These are phyloP conservation scores for Bipolaris victoriae DNA, from an alignment of 2,329 filamentous ascomycete genomes.

Conservation along the genomic window DNA sequence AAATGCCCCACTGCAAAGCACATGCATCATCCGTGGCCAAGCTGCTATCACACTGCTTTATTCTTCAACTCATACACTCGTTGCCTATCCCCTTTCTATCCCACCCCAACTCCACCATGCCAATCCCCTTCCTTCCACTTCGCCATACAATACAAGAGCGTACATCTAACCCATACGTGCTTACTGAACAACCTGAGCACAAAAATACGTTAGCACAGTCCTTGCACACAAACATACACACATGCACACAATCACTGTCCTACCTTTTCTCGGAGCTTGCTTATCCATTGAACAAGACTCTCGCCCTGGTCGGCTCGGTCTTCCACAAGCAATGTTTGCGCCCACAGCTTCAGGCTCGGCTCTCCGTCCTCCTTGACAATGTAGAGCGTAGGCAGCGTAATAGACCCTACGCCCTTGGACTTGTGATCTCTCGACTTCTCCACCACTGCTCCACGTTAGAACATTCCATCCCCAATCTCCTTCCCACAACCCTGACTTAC, in stretches of 20 bases:
- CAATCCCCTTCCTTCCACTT: not conserved
- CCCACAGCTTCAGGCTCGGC: constrained; percentile 93
- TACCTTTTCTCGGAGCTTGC: constrained; percentile 92
- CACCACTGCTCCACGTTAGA: constrained; percentile 66
- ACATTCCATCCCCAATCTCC: not conserved
- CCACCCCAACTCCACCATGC: constrained; percentile 3
- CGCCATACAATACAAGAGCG: constrained; percentile 11
- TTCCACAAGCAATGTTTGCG: constrained; percentile 92
- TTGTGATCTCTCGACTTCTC: constrained; percentile 91
- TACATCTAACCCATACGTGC: constrained; percentile 2
- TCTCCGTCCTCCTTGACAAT: constrained; percentile 95
- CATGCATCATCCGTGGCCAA: constrained; percentile 1
- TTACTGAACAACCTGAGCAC: constrained; percentile 47
- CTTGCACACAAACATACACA: constrained; percentile 23
- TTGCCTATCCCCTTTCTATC: not conserved
- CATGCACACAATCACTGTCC: constrained; percentile 37
- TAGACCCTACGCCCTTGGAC: constrained; percentile 87
- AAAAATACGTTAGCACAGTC: constrained; percentile 20
- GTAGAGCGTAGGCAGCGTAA: constrained; percentile 90
- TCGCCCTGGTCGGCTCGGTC: constrained; percentile 93
- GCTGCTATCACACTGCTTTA: constrained; percentile 16
- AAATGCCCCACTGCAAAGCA: not conserved
- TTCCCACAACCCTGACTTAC: constrained; percentile 9
- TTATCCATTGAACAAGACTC: constrained; percentile 93
- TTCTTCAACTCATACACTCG: not conserved